A percentile compares a stretch with the other conserved stretches of the same genome.
These are phyloP conservation scores for Fusarium heterosporum DNA, from an alignment of 2,329 filamentous ascomycete species.

Conservation along the genomic window DNA sequence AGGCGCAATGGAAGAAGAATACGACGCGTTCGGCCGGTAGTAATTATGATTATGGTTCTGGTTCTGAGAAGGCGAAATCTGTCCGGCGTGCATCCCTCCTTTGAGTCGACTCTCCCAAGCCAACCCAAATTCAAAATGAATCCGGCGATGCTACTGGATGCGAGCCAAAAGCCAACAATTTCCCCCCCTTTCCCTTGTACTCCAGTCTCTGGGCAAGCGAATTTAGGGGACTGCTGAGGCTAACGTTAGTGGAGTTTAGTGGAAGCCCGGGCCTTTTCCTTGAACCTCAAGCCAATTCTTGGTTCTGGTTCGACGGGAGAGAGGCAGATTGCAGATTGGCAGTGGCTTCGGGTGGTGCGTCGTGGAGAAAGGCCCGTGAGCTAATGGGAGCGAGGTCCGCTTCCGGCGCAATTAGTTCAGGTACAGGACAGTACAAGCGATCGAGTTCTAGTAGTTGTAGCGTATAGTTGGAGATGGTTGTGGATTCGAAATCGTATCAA, in stretches of 20 bases:
- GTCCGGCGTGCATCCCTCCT: constrained; percentile 47
- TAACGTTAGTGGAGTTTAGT: constrained; percentile 34
- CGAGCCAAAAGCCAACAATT: constrained; percentile 43
- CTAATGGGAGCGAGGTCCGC: constrained; percentile 37
- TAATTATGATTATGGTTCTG: constrained; percentile 14
- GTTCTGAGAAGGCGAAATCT: constrained; percentile 35
- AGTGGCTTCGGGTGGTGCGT: constrained; percentile 11
- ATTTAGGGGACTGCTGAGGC: constrained; percentile 38
- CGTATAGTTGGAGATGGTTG: constrained; percentile 6
- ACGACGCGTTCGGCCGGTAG: constrained; percentile 36
- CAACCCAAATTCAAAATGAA: constrained; percentile 5
- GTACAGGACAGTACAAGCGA: constrained; percentile 18
- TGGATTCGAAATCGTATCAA: constrained; percentile 12
- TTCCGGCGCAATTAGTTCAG: constrained; percentile 34
- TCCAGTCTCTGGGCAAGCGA: constrained; percentile 8
- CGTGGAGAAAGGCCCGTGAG: constrained; percentile 37
- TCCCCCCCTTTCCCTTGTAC: constrained; percentile 45
- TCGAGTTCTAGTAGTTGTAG: constrained; percentile 7
- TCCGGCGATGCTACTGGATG: constrained; percentile 41
- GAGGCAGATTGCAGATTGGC: neutral
- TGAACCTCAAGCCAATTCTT: constrained; percentile 25
- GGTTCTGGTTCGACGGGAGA: constrained; percentile 7
- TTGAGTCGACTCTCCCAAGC: constrained; percentile 21
- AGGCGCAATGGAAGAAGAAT: constrained; percentile 30
- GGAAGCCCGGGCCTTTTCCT: constrained; percentile 34